phyloP scores from a whole-genome alignment of 2,329 filamentous ascomycete genomes.

The Trichophyton schoenleinii region DNA sequence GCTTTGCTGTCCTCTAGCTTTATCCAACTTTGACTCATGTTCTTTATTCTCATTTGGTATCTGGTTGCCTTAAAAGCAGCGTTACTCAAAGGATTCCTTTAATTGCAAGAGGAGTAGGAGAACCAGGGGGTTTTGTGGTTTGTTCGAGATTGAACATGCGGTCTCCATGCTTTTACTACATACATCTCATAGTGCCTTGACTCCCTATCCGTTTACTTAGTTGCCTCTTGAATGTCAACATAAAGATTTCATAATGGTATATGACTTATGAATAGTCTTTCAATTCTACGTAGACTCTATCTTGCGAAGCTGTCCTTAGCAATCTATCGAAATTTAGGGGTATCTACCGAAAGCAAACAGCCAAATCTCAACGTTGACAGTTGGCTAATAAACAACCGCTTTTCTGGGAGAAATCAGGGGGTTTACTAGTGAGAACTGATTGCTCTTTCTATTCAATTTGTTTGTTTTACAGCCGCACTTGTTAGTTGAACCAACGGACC shows the following conservation, averaged over 20 bases:
- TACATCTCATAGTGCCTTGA: background rate
- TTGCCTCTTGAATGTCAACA: background rate
- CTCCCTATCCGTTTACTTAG: background rate
- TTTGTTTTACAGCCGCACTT: too few relatives aligned
- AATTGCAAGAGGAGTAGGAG: background rate
- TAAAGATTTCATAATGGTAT: conserved; percentile 1
- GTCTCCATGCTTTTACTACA: background rate
- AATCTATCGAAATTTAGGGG: background rate
- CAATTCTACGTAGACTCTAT: background rate
- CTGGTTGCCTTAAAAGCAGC: background rate
- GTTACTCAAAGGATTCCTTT: background rate
- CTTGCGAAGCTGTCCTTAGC: background rate
- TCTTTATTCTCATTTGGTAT: background rate
- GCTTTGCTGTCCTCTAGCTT: background rate
- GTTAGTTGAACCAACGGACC: too few relatives aligned
- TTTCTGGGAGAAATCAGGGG: too few relatives aligned
- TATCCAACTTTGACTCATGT: background rate
- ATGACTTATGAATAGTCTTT: background rate
- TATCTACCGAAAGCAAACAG: background rate
- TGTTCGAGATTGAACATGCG: background rate
- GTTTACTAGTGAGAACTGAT: too few relatives aligned
- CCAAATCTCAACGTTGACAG: too few relatives aligned
- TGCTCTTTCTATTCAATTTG: too few relatives aligned
- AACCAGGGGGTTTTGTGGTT: background rate
- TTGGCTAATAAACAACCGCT: too few relatives aligned